phyloP scores from a whole-genome alignment of 176 grass and related monocot genomes.

The Tuctoria greenei region DNA sequence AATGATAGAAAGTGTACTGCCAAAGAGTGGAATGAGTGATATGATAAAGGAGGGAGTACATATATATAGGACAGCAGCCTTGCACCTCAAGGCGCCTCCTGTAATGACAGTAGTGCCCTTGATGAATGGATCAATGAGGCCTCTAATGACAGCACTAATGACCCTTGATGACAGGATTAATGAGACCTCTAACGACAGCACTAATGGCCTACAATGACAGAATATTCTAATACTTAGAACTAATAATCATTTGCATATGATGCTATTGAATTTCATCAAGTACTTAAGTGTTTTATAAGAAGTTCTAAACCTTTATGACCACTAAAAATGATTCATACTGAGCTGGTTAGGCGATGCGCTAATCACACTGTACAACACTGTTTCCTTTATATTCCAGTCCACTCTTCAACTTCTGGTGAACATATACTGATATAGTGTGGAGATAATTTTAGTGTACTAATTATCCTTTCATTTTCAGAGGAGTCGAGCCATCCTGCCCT shows the following conservation, averaged over 20 bases:
- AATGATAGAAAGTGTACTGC: too few relatives aligned
- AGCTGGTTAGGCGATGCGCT: not conserved
- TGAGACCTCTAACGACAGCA: too few relatives aligned
- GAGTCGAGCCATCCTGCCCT: slow-evolving; percentile 73
- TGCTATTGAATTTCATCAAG: not conserved
- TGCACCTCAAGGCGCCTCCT: too few relatives aligned
- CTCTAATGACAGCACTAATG: too few relatives aligned
- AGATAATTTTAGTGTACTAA: slow-evolving; percentile 30
- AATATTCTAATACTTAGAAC: too few relatives aligned
- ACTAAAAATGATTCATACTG: slow-evolving; percentile 1
- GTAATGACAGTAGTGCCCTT: too few relatives aligned
- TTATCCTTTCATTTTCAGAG: slow-evolving; percentile 48
- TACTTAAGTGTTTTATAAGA: not conserved
- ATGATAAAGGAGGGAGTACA: too few relatives aligned
- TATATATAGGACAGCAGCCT: too few relatives aligned
- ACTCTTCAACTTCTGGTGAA: not conserved
- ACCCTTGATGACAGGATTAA: too few relatives aligned
- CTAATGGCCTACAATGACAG: too few relatives aligned
- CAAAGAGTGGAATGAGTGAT: too few relatives aligned
- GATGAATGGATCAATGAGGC: too few relatives aligned
- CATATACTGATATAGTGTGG: slow-evolving; percentile 15
- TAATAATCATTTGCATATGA: not conserved
- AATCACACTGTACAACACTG: not conserved
- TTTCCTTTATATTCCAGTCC: not conserved
- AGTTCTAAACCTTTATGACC: not conserved